These are phyloP conservation scores for Teratosphaeria viscida DNA, from an alignment of 2,329 filamentous ascomycete species.

Conservation along the genomic window DNA sequence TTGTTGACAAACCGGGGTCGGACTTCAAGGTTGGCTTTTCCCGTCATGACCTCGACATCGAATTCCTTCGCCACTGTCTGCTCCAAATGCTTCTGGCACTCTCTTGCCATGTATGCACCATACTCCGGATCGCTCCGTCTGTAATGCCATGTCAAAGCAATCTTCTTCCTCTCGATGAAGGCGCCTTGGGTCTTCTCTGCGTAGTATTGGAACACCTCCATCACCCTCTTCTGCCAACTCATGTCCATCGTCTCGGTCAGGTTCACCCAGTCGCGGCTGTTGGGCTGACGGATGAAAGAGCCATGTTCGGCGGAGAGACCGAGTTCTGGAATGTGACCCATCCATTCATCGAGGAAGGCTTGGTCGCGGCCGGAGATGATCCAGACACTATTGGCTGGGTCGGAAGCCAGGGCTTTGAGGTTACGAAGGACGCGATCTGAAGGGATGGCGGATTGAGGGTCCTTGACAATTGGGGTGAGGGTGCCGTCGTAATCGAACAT, in stretches of 20 bases:
- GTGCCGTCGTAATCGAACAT: slow-evolving; percentile 99
- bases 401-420: slow-evolving; percentile 66
- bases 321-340: slow-evolving; percentile 80
- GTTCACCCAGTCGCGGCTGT: slow-evolving; percentile 72
- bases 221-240: slow-evolving; percentile 80
- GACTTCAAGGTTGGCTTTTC: slow-evolving; percentile 94
- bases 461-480: slow-evolving; percentile 85
- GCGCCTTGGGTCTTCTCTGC: slow-evolving; percentile 83
- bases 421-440: slow-evolving; percentile 73
- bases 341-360: slow-evolving; percentile 77
- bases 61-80: slow-evolving; percentile 64
- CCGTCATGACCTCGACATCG: slow-evolving; percentile 93
- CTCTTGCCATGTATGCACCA: slow-evolving; percentile 65
- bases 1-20: slow-evolving; percentile 98
- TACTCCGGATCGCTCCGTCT: slow-evolving; percentile 80
- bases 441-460: slow-evolving; percentile 80
- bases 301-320: slow-evolving; percentile 97
- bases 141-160: slow-evolving; percentile 95
- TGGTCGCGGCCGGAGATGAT: slow-evolving; percentile 95
- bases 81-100: slow-evolving; percentile 75
- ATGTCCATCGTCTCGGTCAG: slow-evolving; percentile 79
- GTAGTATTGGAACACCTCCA: slow-evolving; percentile 76
- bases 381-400: slow-evolving; percentile 85
- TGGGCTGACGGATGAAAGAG: slow-evolving; percentile 81
- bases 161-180: slow-evolving; percentile 88